phyloP scores from a whole-genome alignment of 176 grass and related monocot species.

The Rhynchospora breviuscula region DNA sequence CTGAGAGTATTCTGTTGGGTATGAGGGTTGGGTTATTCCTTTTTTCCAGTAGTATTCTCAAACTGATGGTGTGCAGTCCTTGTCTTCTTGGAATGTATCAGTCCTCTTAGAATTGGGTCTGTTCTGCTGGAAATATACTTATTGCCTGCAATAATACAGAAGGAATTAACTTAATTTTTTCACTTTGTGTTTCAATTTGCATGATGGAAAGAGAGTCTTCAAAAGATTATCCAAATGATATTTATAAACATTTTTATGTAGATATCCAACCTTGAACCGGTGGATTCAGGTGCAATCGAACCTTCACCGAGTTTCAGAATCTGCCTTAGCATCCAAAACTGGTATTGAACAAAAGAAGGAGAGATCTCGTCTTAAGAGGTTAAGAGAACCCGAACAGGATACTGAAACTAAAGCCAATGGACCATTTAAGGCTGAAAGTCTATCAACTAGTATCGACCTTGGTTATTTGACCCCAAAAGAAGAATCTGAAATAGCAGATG shows the following conservation, averaged over 20 bases:
- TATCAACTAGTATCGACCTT: not conserved
- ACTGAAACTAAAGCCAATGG: constrained; percentile 62
- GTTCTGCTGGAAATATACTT: not conserved
- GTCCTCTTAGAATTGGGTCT: not conserved
- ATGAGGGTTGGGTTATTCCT: not conserved
- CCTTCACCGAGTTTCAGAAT: constrained; percentile 86
- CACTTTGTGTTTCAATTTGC: not conserved
- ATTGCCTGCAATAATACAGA: not conserved
- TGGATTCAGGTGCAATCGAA: constrained; percentile 99
- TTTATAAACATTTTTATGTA: constrained; percentile 26
- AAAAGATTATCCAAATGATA: not conserved
- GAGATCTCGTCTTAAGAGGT: constrained; percentile 57
- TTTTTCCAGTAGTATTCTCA: not conserved
- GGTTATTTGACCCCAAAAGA: constrained; percentile 40
- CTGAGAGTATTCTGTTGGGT: not conserved
- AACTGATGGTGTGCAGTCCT: not conserved
- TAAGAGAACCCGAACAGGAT: constrained; percentile 69
- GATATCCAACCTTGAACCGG: constrained; percentile 84
- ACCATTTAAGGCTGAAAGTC: constrained; percentile 33
- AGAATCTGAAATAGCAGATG: constrained; percentile 44
- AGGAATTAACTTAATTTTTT: not conserved
- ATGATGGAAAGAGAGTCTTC: not conserved
- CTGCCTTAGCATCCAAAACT: constrained; percentile 49
- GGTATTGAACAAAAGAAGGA: constrained; percentile 50
- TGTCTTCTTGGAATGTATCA: not conserved